Percentiles rank a stretch among this genome's conserved stretches.
phyloP scores from a whole-genome alignment of 495 filamentous ascomycete genomes.

The Aspergillus coremiiformis region DNA sequence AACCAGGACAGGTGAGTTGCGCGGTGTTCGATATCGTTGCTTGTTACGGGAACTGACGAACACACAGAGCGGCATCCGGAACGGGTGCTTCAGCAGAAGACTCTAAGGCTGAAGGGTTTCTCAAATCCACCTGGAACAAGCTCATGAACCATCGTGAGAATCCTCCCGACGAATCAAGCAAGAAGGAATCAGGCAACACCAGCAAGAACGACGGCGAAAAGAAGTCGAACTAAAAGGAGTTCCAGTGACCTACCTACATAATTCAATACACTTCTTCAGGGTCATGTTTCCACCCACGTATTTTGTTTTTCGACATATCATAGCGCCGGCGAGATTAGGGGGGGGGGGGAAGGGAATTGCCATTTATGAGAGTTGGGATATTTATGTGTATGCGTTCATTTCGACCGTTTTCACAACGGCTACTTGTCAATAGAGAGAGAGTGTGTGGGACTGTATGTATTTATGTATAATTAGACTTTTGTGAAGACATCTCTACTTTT shows the following conservation, averaged over 20 bases:
- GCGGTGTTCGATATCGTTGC: not conserved
- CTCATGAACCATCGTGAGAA: constrained; percentile 61
- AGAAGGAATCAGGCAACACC: constrained; percentile 34
- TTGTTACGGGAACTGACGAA: constrained; percentile 1
- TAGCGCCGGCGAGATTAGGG: constrained; percentile 46
- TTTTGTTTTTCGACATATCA: constrained; percentile 32
- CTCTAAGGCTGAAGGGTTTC: constrained; percentile 68
- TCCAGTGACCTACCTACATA: constrained; percentile 17
- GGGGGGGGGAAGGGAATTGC: constrained; percentile 16
- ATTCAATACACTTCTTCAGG: constrained; percentile 3
- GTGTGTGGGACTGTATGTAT: constrained; percentile 7
- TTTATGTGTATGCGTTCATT: constrained; percentile 1
- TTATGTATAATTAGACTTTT: constrained; percentile 6
- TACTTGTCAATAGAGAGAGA: constrained; percentile 5
- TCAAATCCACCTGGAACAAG: constrained; percentile 85
- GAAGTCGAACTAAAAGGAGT: constrained; percentile 41
- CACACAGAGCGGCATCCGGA: constrained; percentile 2
- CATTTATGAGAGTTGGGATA: not conserved
- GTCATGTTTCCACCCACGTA: constrained; percentile 15
- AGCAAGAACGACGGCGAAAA: constrained; percentile 38
- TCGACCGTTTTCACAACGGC: not conserved
- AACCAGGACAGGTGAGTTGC: constrained; percentile 41
- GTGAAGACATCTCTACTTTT: not conserved
- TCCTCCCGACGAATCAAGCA: constrained; percentile 23
- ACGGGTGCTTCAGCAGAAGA: constrained; percentile 24